phyloP scores from a whole-genome alignment of 441 rosid species.

The Hura crepitans region DNA sequence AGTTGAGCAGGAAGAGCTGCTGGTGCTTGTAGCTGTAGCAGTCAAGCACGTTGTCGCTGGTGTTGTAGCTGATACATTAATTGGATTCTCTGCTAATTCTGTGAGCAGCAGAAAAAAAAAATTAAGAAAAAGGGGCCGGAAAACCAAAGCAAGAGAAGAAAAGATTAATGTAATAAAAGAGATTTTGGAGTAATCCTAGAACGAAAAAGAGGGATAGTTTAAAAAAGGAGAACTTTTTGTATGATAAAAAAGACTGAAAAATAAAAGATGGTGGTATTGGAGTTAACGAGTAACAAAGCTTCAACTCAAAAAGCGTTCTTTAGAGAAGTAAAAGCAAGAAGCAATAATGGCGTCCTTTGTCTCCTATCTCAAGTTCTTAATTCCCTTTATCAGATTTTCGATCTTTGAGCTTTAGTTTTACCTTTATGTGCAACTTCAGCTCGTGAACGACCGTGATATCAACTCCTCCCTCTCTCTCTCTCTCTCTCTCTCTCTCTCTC shows the following conservation, averaged over 20 bases:
- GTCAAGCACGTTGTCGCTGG: slow-evolving; percentile 16
- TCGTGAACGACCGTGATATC: slow-evolving; percentile 8
- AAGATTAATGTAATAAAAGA: background rate
- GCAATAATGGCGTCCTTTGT: slow-evolving; percentile 48
- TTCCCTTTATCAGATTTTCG: slow-evolving; percentile 22
- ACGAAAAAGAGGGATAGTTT: background rate
- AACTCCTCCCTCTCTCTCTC: slow-evolving; percentile 3
- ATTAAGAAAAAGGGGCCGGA: background rate
- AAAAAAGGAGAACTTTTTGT: slow-evolving; percentile 7
- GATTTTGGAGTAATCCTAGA: background rate
- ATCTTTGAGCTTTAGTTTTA: slow-evolving; percentile 29
- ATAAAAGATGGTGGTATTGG: slow-evolving; percentile 5
- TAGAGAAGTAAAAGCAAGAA: slow-evolving; percentile 27
- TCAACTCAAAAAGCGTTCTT: slow-evolving; percentile 21
- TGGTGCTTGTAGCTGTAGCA: slow-evolving; percentile 19
- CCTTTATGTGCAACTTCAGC: slow-evolving; percentile 8
- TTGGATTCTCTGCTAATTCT: slow-evolving; percentile 49
- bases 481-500: slow-evolving; percentile 6
- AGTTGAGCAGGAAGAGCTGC: slow-evolving; percentile 26
- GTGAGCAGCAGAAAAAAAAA: slow-evolving; percentile 13
- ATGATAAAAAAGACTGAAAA: background rate
- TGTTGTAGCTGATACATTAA: slow-evolving; percentile 33
- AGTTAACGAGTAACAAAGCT: background rate
- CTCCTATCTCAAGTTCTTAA: slow-evolving; percentile 14
- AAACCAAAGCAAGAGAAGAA: background rate